Conservation (phyloP, 441 rosid species). For the Populus trichocarpa region DNA sequence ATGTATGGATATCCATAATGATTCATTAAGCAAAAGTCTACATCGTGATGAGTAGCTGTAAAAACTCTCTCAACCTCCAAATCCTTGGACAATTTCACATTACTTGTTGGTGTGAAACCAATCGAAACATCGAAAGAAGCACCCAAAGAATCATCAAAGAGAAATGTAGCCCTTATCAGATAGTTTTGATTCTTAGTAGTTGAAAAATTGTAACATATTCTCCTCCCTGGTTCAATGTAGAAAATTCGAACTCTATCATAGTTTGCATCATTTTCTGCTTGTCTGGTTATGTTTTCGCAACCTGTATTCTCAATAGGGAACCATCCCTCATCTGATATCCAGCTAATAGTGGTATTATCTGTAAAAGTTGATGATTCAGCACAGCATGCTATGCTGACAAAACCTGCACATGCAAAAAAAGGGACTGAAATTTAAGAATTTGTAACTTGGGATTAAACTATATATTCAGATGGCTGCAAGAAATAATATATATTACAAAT, state of each 20-base stretch:
- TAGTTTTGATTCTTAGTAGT: conserved; percentile 37
- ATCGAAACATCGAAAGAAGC: conserved; percentile 33
- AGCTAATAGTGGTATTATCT: conserved; percentile 23
- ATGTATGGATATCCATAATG: conserved; percentile 43
- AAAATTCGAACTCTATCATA: conserved; percentile 37
- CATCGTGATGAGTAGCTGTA: conserved; percentile 28
- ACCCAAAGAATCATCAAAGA: conserved; percentile 16
- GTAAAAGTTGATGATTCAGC: conserved; percentile 26
- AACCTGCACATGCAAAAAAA: conserved; percentile 32
- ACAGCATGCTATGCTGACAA: conserved; percentile 61
- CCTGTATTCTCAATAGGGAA: conserved; percentile 25
- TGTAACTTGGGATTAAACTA: not conserved
- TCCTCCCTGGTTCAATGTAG: conserved; percentile 36
- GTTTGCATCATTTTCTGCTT: conserved; percentile 16
- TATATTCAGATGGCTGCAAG: not conserved
- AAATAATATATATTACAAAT: not conserved
- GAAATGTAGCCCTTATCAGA: conserved; percentile 48
- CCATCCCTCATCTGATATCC: conserved; percentile 44
- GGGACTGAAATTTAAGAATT: not conserved
- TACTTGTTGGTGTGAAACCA: conserved; percentile 35
- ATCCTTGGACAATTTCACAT: conserved; percentile 31
- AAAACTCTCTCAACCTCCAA: conserved; percentile 46
- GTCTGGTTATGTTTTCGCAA: conserved; percentile 29
- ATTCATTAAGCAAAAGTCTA: conserved; percentile 49
- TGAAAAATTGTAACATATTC: conserved; percentile 43